Conservation (phyloP, 805 yeast genomes). For the Teunomyces kruisii region DNA sequence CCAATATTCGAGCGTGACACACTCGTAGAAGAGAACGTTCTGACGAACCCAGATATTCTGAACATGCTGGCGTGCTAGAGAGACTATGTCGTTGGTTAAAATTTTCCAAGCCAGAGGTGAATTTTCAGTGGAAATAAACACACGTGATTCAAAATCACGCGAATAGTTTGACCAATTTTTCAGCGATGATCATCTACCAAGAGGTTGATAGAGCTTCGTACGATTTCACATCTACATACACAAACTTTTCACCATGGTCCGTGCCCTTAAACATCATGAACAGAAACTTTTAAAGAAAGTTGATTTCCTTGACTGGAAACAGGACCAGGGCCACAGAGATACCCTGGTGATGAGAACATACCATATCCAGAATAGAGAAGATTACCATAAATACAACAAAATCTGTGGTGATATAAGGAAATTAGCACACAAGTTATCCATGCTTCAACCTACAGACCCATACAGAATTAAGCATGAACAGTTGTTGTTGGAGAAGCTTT, state of each 20-base stretch:
- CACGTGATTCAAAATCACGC: neutral
- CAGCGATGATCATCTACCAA: neutral
- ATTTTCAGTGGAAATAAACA: slow-evolving; percentile 1
- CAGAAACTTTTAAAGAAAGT: slow-evolving; percentile 92
- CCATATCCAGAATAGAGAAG: slow-evolving; percentile 92
- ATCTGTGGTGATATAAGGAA: slow-evolving; percentile 91
- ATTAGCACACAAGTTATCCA: slow-evolving; percentile 79
- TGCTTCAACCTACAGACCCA: slow-evolving; percentile 85
- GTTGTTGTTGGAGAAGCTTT: slow-evolving; percentile 79
- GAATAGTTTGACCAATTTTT: neutral
- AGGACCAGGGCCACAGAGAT: slow-evolving; percentile 92
- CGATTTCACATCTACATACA: neutral
- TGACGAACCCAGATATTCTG: slow-evolving; percentile 1
- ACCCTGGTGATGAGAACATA: slow-evolving; percentile 95
- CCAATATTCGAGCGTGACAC: slow-evolving; percentile 66
- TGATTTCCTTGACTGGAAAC: slow-evolving; percentile 96
- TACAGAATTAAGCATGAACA: slow-evolving; percentile 87
- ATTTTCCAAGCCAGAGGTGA: neutral
- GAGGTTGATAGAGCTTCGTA: neutral
- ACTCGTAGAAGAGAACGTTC: slow-evolving; percentile 16
- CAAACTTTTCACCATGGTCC: slow-evolving; percentile 53
- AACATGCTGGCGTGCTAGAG: neutral
- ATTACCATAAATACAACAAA: slow-evolving; percentile 89
- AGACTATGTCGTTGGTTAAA: neutral
- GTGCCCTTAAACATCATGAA: slow-evolving; percentile 92